A percentile compares a stretch with the other conserved stretches of the same genome.
These are phyloP conservation scores for Claviceps fusiformis DNA, from an alignment of 2,329 filamentous ascomycete genomes.

Conservation along the genomic window DNA sequence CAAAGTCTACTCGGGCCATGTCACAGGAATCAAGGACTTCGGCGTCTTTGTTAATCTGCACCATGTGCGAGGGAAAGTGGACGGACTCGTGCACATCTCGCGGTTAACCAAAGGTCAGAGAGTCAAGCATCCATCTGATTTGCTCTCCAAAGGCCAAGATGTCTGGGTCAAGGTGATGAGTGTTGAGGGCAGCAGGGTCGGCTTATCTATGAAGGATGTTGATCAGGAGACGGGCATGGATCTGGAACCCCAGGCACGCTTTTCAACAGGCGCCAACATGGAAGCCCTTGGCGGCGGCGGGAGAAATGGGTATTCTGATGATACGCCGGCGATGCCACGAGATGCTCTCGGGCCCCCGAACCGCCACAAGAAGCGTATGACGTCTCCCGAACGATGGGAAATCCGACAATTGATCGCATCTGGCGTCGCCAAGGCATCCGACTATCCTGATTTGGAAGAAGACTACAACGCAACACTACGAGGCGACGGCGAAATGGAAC, in stretches of 20 bases:
- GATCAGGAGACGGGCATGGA: constrained; percentile 83
- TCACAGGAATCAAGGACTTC: constrained; percentile 90
- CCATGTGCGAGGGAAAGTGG: constrained; percentile 75
- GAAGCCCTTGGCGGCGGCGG: constrained; percentile 57
- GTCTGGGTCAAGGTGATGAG: constrained; percentile 91
- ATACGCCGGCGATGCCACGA: constrained; percentile 20
- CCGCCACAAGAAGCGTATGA: constrained; percentile 78
- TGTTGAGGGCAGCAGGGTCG: constrained; percentile 68
- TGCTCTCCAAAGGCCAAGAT: constrained; percentile 64
- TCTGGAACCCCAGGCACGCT: constrained; percentile 59
- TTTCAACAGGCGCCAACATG: constrained; percentile 85
- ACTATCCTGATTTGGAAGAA: constrained; percentile 89
- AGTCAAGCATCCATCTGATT: constrained; percentile 82
- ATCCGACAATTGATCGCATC: constrained; percentile 94
- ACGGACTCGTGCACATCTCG: constrained; percentile 88
- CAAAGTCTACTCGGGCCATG: constrained; percentile 82
- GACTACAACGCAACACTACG: constrained; percentile 81
- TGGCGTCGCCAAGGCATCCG: constrained; percentile 79
- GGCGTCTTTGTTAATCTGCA: constrained; percentile 89
- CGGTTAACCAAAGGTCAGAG: constrained; percentile 73
- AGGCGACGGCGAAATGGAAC: constrained; percentile 75
- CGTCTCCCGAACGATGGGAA: constrained; percentile 93
- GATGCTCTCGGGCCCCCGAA: constrained; percentile 30
- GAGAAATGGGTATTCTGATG: constrained; percentile 41
- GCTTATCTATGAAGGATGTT: constrained; percentile 93